A percentile compares a stretch with the other conserved stretches of the same genome.
phyloP scores from a whole-genome alignment of 306 rosid genomes.

The Cercis canadensis region DNA sequence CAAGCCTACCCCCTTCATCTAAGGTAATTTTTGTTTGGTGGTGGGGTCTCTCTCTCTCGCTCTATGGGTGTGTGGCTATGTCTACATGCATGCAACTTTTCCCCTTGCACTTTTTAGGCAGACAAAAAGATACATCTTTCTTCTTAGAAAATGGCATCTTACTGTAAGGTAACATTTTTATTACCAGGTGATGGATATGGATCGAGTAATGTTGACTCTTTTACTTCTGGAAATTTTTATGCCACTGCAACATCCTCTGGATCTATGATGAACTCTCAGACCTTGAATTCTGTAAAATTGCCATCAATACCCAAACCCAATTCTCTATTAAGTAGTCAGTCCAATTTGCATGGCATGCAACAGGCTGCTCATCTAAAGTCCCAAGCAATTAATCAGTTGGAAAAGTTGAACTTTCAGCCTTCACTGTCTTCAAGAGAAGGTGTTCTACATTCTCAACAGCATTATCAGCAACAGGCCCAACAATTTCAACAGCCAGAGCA shows the following conservation, averaged over 20 bases:
- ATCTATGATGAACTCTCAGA: constrained; percentile 75
- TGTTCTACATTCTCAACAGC: constrained; percentile 67
- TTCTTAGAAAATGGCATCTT: constrained; percentile 35
- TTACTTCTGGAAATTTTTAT: constrained; percentile 74
- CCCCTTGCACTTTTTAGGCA: background rate
- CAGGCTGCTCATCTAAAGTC: constrained; percentile 71
- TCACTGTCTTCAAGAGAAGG: constrained; percentile 67
- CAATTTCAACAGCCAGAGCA: constrained; percentile 82
- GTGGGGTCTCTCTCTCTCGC: constrained; percentile 17
- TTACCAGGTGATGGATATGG: constrained; percentile 87
- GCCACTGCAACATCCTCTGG: constrained; percentile 71
- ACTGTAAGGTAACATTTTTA: constrained; percentile 32
- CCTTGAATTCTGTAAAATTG: constrained; percentile 59
- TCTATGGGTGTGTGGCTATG: background rate
- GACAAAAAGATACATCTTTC: constrained; percentile 11
- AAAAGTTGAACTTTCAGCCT: constrained; percentile 78
- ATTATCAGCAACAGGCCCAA: constrained; percentile 66
- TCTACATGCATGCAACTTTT: constrained; percentile 18
- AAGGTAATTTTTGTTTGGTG: background rate
- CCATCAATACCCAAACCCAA: constrained; percentile 66
- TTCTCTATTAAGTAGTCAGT: constrained; percentile 62
- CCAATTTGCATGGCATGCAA: constrained; percentile 68
- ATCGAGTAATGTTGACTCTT: constrained; percentile 65
- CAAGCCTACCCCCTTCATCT: background rate
- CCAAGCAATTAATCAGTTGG: constrained; percentile 65